Base-by-base conservation (phyloP, 2,329 filamentous ascomycete species). In the Cladophialophora chaetospira region DNA sequence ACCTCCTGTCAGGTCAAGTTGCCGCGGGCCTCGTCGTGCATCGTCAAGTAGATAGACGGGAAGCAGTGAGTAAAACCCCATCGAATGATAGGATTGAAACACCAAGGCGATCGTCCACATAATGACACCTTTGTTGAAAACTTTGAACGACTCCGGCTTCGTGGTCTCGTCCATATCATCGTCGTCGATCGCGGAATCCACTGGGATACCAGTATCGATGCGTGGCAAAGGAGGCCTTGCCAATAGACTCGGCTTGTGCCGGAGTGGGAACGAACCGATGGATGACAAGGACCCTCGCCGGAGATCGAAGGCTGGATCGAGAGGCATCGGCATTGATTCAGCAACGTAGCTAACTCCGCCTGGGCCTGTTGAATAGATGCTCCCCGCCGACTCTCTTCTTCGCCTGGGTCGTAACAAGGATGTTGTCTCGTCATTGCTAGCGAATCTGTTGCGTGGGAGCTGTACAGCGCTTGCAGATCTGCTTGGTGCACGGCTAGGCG, bases 11-110 rank as follows among this genome's bases (percentile, higher is more conserved):
- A 64, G 47, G 38, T 64, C 62, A 19, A 64, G 44, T 19, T 51
- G 19, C 13, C 40, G 28, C 19, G 42, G 11, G 8, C 40, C 10
- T 11, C 35, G 40, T 21, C 23, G 46, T 17, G 68, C 75, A 8
- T 67, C 59, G 57, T 77, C 76, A 10, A 77, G 70, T 3, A 79
- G 69, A 54, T 76, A 74, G 4, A 75, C 74, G 1, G 76, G 76
- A 1, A 79, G 65, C 5, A 78, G 68, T 1, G 74, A 73, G 42
- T 63, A 67, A 52, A 76, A 77, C 1, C 73, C 75, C 76, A 79
- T 78, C 28, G 77, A 75, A 61, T 79, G 76, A 55, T 76, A 78
- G 1, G 74, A 72, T 35, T 77, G 67, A 36, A 78, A 66, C 10
- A 77, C 69, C 0, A 78, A 62, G 6, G 73, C 69, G 5, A 73